Base-by-base conservation (phyloP, 2,329 filamentous ascomycete genomes). In the Lachnellula willkommii region DNA sequence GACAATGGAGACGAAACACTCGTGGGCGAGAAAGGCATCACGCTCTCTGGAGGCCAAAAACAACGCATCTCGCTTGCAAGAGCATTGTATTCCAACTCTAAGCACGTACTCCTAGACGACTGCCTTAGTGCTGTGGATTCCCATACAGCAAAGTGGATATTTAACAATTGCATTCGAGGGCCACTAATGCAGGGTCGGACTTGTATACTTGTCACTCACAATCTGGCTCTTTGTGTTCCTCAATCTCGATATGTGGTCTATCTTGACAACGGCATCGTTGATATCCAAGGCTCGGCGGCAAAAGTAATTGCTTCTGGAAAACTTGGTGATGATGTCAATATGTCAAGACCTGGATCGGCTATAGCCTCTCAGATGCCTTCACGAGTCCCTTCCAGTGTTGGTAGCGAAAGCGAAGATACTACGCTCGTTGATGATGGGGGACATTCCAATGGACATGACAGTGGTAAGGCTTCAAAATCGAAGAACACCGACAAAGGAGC, bases 71-170 rank as follows among this genome's bases (percentile, higher is more conserved):
- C 93, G 14, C 80, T 99, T 46, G 94, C 94, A n/a, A 86, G 94
- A 63, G 94, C 94, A 1, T 80, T 99, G n/a, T 99, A 99, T 73
- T 96, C 90, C 62, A 93, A 90, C 72, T 95, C 92, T 5, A 87
- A 87, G 52, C 93, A 97, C 71, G 75, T 99, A 15, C 80, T 99
- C 11, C 79, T 99, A 50, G 94, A 99, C 68, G 94, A 99, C 71
- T 96, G 95, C 61, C 79, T 99, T 45, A 96, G 92, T 68, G 94
- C 94, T 28, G 94, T 99, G 36, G 94, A 99, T 71, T 95, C 94
- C 3, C 94, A 99, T 66, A 97, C 94, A 0, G 92, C 92, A 2
- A 95, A 96, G 71, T 96, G 95, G 87, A 97, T 99, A 63, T 97
- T 97, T 74, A 88, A 88, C 69, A 88, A 96, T 72, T 95, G 92